Evolutionary conservation across 2,329 filamentous ascomycete genomes (phyloP).

Genomic region (Nemania bipapillata): DNA sequence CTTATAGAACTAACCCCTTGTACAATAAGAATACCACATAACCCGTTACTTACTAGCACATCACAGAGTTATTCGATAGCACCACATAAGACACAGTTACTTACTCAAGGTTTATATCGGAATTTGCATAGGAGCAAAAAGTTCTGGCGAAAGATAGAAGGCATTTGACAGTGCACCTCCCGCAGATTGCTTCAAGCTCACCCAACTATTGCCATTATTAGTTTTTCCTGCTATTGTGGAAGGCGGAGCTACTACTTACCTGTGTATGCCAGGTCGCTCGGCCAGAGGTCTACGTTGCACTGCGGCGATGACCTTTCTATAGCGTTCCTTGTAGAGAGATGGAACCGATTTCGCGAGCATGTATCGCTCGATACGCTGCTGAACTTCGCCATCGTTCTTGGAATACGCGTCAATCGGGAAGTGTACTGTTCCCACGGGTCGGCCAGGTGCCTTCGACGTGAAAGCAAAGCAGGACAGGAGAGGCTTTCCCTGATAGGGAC

Average conservation of each 20-base stretch:
- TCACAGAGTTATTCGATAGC: too few relatives aligned
- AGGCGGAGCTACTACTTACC: not conserved
- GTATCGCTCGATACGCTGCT: slow-evolving; percentile 34
- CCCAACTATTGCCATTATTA: too few relatives aligned
- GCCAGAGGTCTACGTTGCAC: slow-evolving; percentile 34
- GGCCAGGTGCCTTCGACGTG: slow-evolving; percentile 14
- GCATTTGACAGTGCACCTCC: slow-evolving; percentile 30
- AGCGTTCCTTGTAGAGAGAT: slow-evolving; percentile 22
- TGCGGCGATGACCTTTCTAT: slow-evolving; percentile 30
- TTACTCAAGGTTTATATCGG: too few relatives aligned
- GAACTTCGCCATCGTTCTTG: slow-evolving; percentile 26
- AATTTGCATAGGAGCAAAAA: slow-evolving; percentile 19
- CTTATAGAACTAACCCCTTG: too few relatives aligned
- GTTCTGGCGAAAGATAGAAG: slow-evolving; percentile 37
- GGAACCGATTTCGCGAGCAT: slow-evolving; percentile 18
- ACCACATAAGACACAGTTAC: too few relatives aligned
- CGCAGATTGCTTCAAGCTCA: slow-evolving; percentile 35
- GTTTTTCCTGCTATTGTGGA: too few relatives aligned
- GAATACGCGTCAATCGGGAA: slow-evolving; percentile 37
- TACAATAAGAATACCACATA: too few relatives aligned
- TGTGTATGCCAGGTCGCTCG: slow-evolving; percentile 28
- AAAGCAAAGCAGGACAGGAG: slow-evolving; percentile 38
- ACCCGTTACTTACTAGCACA: too few relatives aligned
- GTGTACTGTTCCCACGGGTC: slow-evolving; percentile 33
- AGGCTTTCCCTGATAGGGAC: slow-evolving; percentile 31